phyloP scores from a whole-genome alignment of 2,329 filamentous ascomycete genomes.

The Graphilbum fragrans region DNA sequence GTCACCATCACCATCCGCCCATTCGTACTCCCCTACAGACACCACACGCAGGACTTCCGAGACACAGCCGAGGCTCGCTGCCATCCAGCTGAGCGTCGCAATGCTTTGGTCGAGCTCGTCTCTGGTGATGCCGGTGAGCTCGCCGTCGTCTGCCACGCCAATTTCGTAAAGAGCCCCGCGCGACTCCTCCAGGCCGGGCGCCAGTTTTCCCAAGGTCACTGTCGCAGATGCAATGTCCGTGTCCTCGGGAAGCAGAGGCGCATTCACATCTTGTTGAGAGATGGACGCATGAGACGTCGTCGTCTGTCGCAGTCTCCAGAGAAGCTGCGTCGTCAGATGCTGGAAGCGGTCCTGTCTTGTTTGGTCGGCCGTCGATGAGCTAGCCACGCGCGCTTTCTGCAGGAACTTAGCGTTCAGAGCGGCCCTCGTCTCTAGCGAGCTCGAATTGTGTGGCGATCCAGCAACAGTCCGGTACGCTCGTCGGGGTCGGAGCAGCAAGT shows the following conservation, averaged over 20 bases:
- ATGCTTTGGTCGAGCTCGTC: conserved; percentile 92
- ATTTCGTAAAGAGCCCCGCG: conserved; percentile 93
- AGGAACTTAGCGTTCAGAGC: conserved; percentile 14
- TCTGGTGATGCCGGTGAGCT: conserved; percentile 72
- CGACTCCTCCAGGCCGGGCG: conserved; percentile 82
- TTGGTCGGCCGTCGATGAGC: conserved; percentile 30
- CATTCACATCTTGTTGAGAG: conserved; percentile 53
- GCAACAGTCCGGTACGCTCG: conserved; percentile 46
- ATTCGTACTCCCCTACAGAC: conserved; percentile 74
- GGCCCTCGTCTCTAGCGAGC: conserved; percentile 18
- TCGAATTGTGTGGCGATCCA: conserved; percentile 29
- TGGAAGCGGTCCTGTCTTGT: conserved; percentile 74
- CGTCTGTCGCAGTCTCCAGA: conserved; percentile 93
- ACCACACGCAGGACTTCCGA: conserved; percentile 75
- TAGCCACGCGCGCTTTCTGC: conserved; percentile 12
- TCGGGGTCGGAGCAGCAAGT: conserved; percentile 70
- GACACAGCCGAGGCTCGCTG: conserved; percentile 76
- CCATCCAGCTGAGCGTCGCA: conserved; percentile 77
- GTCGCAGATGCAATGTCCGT: conserved; percentile 31
- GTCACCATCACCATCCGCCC: conserved; percentile 34
- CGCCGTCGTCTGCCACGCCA: conserved; percentile 88
- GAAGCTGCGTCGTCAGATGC: conserved; percentile 83
- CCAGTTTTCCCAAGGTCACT: conserved; percentile 40
- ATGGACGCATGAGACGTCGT: conserved; percentile 80
- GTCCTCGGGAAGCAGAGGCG: conserved; percentile 58